phyloP scores from a whole-genome alignment of 148 eudicot genomes.

The Limonium bicolor region DNA sequence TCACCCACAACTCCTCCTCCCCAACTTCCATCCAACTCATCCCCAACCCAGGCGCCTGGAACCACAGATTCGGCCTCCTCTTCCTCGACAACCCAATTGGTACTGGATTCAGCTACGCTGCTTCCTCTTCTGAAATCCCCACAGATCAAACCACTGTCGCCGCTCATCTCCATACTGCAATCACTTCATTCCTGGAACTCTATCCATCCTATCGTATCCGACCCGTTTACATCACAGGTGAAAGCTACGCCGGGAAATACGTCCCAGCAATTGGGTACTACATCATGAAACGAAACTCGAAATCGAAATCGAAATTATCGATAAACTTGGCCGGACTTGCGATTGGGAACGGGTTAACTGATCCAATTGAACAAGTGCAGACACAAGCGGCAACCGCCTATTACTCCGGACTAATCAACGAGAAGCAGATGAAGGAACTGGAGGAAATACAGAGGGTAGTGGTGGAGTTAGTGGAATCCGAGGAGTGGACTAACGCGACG shows the following conservation, averaged over 20 bases:
- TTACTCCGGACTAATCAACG: slow-evolving; percentile 46
- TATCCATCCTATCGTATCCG: slow-evolving; percentile 30
- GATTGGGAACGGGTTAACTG: slow-evolving; percentile 74
- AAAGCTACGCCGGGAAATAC: slow-evolving; percentile 89
- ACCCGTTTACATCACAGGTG: slow-evolving; percentile 71
- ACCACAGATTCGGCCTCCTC: slow-evolving; percentile 40
- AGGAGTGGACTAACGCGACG: slow-evolving; percentile 50
- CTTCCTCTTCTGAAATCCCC: slow-evolving; percentile 43
- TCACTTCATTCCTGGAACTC: slow-evolving; percentile 24
- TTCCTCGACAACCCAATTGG: slow-evolving; percentile 86
- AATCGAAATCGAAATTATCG: slow-evolving; percentile 10
- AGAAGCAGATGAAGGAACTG: slow-evolving; percentile 28
- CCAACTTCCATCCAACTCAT: slow-evolving; percentile 19
- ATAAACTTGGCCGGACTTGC: slow-evolving; percentile 66
- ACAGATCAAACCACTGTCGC: slow-evolving; percentile 47
- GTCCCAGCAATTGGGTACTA: slow-evolving; percentile 63
- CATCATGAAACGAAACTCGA: slow-evolving; percentile 29
- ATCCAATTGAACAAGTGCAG: slow-evolving; percentile 47
- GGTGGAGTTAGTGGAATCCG: slow-evolving; percentile 10
- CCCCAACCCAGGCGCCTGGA: slow-evolving; percentile 48
- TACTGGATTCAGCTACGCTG: slow-evolving; percentile 67
- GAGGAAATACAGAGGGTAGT: slow-evolving; percentile 32
- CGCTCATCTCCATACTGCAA: slow-evolving; percentile 46
- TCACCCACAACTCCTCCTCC: slow-evolving; percentile 1
- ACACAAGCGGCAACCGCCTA: slow-evolving; percentile 63